Evolutionary conservation across 805 yeast species (phyloP).

Genomic region (Saturnispora mendoncae): DNA sequence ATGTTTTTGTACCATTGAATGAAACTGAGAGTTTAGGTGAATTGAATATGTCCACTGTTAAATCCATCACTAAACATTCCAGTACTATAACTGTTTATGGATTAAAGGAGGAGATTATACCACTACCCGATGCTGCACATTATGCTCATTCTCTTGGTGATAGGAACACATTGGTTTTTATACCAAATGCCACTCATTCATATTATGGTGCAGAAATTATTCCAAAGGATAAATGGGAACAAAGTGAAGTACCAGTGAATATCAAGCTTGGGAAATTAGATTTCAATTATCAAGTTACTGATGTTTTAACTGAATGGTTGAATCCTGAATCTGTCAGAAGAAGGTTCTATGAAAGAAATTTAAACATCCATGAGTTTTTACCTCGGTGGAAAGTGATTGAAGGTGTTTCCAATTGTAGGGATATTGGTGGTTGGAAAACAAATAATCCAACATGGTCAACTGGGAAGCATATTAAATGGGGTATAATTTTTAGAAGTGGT

Average conservation of each 20-base stretch:
- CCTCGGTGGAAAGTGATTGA: constrained; percentile 56
- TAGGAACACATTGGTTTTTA: constrained; percentile 48
- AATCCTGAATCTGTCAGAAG: constrained; percentile 34
- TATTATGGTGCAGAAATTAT: constrained; percentile 46
- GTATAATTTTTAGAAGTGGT: constrained; percentile 56
- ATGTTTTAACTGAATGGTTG: constrained; percentile 40
- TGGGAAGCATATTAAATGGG: constrained; percentile 40
- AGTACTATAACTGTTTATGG: constrained; percentile 64
- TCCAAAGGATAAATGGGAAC: constrained; percentile 25
- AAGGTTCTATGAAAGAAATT: constrained; percentile 39
- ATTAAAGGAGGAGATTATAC: constrained; percentile 54
- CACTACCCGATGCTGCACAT: constrained; percentile 48
- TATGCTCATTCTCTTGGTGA: constrained; percentile 51
- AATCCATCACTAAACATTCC: constrained; percentile 33
- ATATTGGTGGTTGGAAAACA: constrained; percentile 67
- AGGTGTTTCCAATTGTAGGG: constrained; percentile 68
- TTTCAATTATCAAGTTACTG: constrained; percentile 47
- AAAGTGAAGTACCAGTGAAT: constrained; percentile 26
- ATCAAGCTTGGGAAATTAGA: constrained; percentile 35
- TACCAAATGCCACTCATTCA: constrained; percentile 74
- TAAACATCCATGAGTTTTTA: constrained; percentile 29
- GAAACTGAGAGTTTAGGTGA: constrained; percentile 46
- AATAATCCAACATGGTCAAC: constrained; percentile 16
- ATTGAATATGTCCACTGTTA: constrained; percentile 34
- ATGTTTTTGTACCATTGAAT: constrained; percentile 34